phyloP scores from a whole-genome alignment of 179 eudicot genomes.

The Pouteria campechiana region DNA sequence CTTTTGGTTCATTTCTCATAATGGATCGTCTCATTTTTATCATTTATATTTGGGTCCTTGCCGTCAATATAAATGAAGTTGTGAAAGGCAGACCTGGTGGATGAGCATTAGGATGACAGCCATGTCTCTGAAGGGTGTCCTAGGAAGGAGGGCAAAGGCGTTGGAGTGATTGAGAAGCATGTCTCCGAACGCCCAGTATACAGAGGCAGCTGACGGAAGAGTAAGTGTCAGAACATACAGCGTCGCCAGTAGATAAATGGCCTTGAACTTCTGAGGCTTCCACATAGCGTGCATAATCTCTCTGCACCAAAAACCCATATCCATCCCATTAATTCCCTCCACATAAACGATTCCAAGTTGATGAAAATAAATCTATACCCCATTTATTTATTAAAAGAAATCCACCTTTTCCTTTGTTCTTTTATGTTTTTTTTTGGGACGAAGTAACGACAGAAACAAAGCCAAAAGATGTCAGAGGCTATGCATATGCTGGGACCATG shows the following conservation, averaged over 20 bases:
- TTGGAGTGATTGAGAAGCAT: slow-evolving; percentile 46
- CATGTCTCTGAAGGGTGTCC: slow-evolving; percentile 33
- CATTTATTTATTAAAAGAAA: too few species aligned
- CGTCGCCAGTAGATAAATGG: slow-evolving; percentile 39
- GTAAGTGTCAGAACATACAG: slow-evolving; percentile 44
- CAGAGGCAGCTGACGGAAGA: slow-evolving; percentile 50
- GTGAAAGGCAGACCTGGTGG: slow-evolving; percentile 28
- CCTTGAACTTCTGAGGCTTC: slow-evolving; percentile 64
- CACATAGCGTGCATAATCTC: slow-evolving; percentile 66
- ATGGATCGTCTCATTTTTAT: too few species aligned
- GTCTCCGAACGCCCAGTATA: slow-evolving; percentile 59
- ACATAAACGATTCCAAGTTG: too few species aligned
- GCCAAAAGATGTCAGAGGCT: too few species aligned
- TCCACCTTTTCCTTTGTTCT: too few species aligned
- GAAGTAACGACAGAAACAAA: too few species aligned
- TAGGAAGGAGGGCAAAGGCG: slow-evolving; percentile 49
- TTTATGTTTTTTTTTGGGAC: too few species aligned
- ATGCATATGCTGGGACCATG: too few species aligned
- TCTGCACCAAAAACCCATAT: slow-evolving; percentile 13
- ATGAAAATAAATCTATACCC: too few species aligned
- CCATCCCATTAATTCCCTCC: too few species aligned
- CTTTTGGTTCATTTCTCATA: too few species aligned
- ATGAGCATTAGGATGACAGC: slow-evolving; percentile 57
- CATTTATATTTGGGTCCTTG: too few species aligned
- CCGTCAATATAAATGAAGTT: neutral